Percentiles rank a stretch among this genome's conserved stretches.
Conservation (phyloP, 2,329 filamentous ascomycete genomes). For the Verticillium dahliae region DNA sequence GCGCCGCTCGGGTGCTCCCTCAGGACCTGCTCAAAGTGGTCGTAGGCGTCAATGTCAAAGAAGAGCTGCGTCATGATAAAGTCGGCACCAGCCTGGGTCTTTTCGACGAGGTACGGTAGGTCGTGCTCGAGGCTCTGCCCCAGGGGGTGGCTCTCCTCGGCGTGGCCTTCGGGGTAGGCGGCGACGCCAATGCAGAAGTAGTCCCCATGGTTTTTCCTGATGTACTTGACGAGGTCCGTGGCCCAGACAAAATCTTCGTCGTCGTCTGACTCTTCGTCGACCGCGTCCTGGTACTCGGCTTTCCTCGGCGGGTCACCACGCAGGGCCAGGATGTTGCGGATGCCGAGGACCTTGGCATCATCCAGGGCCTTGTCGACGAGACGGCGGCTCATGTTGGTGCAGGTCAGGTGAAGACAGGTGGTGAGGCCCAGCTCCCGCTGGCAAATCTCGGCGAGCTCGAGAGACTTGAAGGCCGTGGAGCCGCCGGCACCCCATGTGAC, state of each 20-base stretch:
- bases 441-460: conserved; percentile 91
- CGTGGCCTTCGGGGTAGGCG: conserved; percentile 91
- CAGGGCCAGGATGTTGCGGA: conserved; percentile 88
- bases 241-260: conserved; percentile 84
- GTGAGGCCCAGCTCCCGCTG: conserved; percentile 88
- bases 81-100: conserved; percentile 84
- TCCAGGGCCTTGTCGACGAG: conserved; percentile 85
- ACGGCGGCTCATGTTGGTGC: conserved; percentile 90
- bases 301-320: conserved; percentile 85
- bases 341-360: conserved; percentile 82
- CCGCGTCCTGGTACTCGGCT: conserved; percentile 73
- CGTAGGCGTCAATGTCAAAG: conserved; percentile 82
- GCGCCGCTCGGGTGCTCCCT: conserved; percentile 75
- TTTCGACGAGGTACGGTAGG: conserved; percentile 82
- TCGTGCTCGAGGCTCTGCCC: conserved; percentile 69
- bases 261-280: conserved; percentile 50
- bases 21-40: conserved; percentile 69
- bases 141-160: conserved; percentile 77
- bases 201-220: conserved; percentile 76
- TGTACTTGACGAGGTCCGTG: conserved; percentile 83
- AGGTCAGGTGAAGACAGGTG: conserved; percentile 92
- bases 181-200: conserved; percentile 97
- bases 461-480: conserved; percentile 81
- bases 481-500: conserved; percentile 98
- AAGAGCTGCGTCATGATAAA: conserved; percentile 99